Base-by-base conservation (phyloP, 352 stramenopile species). In the Phytopythium cucurbitacearum region DNA sequence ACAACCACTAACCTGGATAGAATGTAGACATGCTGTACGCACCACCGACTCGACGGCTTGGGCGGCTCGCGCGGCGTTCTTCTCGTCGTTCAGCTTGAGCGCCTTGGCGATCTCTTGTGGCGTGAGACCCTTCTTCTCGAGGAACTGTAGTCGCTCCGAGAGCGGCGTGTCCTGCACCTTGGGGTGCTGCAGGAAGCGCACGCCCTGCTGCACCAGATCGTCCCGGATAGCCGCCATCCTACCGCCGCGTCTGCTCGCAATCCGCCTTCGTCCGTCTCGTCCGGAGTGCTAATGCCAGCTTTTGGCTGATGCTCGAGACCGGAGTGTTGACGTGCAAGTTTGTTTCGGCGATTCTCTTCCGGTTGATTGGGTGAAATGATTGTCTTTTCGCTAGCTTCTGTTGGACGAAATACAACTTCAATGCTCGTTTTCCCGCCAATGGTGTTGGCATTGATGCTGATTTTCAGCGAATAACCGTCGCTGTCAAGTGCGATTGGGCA, bases 51-150 rank as follows among this genome's bases (percentile, higher is more conserved):
- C 76, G 34, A 87, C 73, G 35, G 75, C 77, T 43, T 88, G 67
- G 36, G 65, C 67, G 2, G 80, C 70, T 5, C 61, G 56, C 7
- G 63, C 59, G 13, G 76, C 72, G 36, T 73, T 85, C 53, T 83
- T 71, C 60, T 83, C 74, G 60, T 90, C 80, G 64, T 82, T 82
- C 38, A 69, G 65, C 61, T 87, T 86, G 47, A 89, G 67, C 44
- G 76, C 76, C 32, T 63, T 53, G 7, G 79, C 71, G 65, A 86
- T 89, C 59, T 89, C 79, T 51, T 81, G 64, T 21, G 79, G 64
- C 48, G 78, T 86, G 28, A 89, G 65, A 0, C 78, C 78, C 56
- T 89, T 91, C 65, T 89, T 89, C 65, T 89, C 78, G 13, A 89
- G 62, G 54, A 89, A 91, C 56, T 62, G 62, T 46, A 89, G 64